Evolutionary conservation across 768 basidiomycete species (phyloP).

Genomic region (Wakefieldia striispora): DNA sequence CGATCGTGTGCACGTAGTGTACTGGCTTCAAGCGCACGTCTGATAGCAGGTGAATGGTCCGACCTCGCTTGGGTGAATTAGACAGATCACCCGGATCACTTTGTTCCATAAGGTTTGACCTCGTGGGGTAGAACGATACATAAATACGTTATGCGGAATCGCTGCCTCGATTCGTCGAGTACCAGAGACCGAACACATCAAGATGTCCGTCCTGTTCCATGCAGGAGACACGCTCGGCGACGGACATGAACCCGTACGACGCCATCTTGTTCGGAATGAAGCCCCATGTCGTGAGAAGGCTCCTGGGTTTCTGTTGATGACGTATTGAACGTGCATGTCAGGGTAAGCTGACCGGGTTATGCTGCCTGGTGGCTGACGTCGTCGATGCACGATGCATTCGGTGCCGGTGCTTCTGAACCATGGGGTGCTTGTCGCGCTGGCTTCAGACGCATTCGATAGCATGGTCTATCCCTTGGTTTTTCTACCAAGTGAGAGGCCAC

Average conservation of each 20-base stretch:
- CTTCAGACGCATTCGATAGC: too few species aligned
- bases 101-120: slow-evolving; percentile 40
- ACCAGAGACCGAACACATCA: slow-evolving; percentile 23
- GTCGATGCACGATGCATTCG: too few species aligned
- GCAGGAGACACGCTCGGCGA: slow-evolving; percentile 51
- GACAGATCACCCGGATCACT: not conserved
- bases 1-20: slow-evolving; percentile 42
- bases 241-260: slow-evolving; percentile 48
- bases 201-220: slow-evolving; percentile 48
- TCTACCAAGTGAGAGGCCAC: slow-evolving; percentile 38
- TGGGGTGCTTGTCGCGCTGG: too few species aligned
- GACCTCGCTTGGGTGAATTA: not conserved
- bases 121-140: slow-evolving; percentile 42
- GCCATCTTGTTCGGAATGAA: slow-evolving; percentile 49
- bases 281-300: slow-evolving; percentile 43
- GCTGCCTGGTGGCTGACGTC: too few species aligned
- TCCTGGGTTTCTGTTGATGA: not conserved
- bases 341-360: too few species aligned
- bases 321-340: slow-evolving; percentile 20
- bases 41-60: slow-evolving; percentile 37
- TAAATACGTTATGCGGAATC: slow-evolving; percentile 38
- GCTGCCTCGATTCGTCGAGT: slow-evolving; percentile 36
- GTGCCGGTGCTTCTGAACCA: too few species aligned
- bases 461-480: too few species aligned
- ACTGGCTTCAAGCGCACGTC: slow-evolving; percentile 40